Conservation (phyloP, 2,329 filamentous ascomycete genomes). For the Aspergillus ustus region DNA sequence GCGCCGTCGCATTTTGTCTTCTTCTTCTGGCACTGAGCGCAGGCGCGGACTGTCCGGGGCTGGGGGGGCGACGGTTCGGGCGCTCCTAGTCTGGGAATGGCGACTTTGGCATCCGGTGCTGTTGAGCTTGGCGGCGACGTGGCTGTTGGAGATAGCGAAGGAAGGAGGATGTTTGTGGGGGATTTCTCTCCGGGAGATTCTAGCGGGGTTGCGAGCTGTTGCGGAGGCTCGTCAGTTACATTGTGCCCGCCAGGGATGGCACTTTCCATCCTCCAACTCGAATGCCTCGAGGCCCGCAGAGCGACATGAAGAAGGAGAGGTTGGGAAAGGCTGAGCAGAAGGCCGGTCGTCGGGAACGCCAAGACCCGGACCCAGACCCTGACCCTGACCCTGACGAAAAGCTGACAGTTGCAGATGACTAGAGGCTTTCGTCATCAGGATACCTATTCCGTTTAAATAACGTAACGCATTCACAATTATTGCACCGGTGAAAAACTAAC, state of each 20-base stretch:
- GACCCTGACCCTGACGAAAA: too few species aligned
- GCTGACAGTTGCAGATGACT: not conserved
- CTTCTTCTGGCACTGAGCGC: conserved; percentile 21
- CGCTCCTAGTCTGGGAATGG: conserved; percentile 12
- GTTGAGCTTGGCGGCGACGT: not conserved
- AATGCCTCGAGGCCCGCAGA: not conserved
- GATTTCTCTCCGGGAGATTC: not conserved
- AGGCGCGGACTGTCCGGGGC: conserved; percentile 23
- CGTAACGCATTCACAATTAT: not conserved
- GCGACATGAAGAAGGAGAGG: not conserved
- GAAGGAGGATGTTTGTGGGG: not conserved
- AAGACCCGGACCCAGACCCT: not conserved
- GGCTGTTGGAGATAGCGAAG: not conserved
- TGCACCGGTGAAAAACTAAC: not conserved
- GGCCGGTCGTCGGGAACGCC: too few species aligned
- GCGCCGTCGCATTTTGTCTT: conserved; percentile 29
- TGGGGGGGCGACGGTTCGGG: not conserved
- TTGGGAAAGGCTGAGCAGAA: not conserved
- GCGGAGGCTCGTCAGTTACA: not conserved
- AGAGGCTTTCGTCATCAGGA: not conserved
- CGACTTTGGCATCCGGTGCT: not conserved
- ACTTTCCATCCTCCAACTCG: not conserved
- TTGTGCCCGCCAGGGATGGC: not conserved
- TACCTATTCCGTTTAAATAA: not conserved
- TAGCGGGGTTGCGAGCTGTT: conserved; percentile 4